Evolutionary conservation across 495 filamentous ascomycete genomes (phyloP).

Genomic region (Aspergillus diversus): DNA sequence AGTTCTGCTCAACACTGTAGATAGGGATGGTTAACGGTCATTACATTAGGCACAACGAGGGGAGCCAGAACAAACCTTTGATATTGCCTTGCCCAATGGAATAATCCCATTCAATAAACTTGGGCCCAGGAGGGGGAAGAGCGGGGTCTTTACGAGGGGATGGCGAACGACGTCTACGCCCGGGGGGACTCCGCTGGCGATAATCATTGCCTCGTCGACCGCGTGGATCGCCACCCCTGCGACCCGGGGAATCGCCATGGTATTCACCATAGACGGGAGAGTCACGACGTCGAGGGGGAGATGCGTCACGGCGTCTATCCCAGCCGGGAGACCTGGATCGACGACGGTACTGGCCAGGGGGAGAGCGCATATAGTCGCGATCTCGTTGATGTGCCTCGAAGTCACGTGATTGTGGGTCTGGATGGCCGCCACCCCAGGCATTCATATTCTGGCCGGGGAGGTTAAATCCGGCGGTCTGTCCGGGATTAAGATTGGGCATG

Average conservation of each 20-base stretch:
- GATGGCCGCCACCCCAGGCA: constrained; percentile 41
- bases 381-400: constrained; percentile 57
- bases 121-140: constrained; percentile 64
- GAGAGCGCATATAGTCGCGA: constrained; percentile 60
- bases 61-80: constrained; percentile 58
- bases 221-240: constrained; percentile 63
- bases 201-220: constrained; percentile 65
- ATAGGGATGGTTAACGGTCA: constrained; percentile 25
- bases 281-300: constrained; percentile 62
- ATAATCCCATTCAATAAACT: constrained; percentile 81
- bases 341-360: constrained; percentile 63
- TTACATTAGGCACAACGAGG: not conserved
- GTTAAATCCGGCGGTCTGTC: constrained; percentile 37
- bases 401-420: constrained; percentile 61
- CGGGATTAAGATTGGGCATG: constrained; percentile 37
- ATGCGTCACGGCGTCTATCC: constrained; percentile 64
- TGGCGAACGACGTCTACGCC: constrained; percentile 64
- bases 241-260: constrained; percentile 61
- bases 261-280: constrained; percentile 76
- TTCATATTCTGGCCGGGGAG: constrained; percentile 40
- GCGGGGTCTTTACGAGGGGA: constrained; percentile 57
- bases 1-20: constrained; percentile 82
- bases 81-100: constrained; percentile 73
- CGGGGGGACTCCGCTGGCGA: constrained; percentile 79
- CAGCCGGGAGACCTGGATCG: constrained; percentile 78